These are phyloP conservation scores for Boletus sensibilis DNA, from an alignment of 768 basidiomycete genomes.

Conservation along the genomic window DNA sequence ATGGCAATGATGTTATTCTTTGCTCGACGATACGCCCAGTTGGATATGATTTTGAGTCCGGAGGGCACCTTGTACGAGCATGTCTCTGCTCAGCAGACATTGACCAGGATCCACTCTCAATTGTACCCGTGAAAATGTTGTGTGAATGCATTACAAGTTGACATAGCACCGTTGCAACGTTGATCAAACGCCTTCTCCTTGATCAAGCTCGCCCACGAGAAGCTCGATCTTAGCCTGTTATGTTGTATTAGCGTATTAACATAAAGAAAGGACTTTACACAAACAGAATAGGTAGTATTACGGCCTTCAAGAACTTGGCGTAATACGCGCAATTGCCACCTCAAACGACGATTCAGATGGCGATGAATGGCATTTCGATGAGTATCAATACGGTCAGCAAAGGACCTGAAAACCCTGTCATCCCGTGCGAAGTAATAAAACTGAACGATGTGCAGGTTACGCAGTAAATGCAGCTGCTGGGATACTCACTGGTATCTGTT, in stretches of 20 bases:
- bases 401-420: constrained; percentile 76
- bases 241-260: constrained; percentile 5
- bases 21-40: constrained; percentile 79
- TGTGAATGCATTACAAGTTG: constrained; percentile 1
- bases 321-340: constrained; percentile 69
- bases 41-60: constrained; percentile 59
- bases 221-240: constrained; percentile 62
- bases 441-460: constrained; percentile 27
- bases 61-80: constrained; percentile 81
- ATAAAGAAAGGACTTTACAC: constrained; percentile 22
- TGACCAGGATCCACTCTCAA: background rate
- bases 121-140: background rate
- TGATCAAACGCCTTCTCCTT: constrained; percentile 50
- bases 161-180: background rate
- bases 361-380: constrained; percentile 48
- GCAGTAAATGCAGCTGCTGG: background rate
- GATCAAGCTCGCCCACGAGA: constrained; percentile 61
- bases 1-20: constrained; percentile 37
- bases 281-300: constrained; percentile 61
- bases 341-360: constrained; percentile 53
- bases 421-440: constrained; percentile 94
- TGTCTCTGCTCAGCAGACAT: background rate
- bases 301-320: constrained; percentile 65
- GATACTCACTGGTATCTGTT: constrained; percentile 66
- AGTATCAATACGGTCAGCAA: constrained; percentile 41